Evolutionary conservation across 2,329 filamentous ascomycete genomes (phyloP), one percentile per base, ranked within the genome.

Genomic region (Thelonectria olida): DNA sequence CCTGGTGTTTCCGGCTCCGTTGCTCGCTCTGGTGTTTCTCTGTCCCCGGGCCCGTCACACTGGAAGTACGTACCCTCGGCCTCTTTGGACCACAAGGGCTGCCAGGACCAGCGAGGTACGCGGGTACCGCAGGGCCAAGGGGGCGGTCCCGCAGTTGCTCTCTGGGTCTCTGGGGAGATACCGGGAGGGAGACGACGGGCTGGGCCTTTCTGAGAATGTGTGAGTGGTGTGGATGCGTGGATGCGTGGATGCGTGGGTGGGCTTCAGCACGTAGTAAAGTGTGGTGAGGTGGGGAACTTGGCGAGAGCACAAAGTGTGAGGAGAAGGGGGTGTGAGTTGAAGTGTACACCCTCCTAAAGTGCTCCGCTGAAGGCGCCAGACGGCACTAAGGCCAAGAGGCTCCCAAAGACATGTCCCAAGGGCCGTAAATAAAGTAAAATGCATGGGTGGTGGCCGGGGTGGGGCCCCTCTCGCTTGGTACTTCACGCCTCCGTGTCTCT

Each of bases 401-500:
- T 47, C 53, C n/a, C 41, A 48, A 27, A 44, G 51, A 38, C 57
- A 42, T 36, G 63, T 50, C 45, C 48, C 61, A 31, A 59, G 57
- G 54, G 63, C 55, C 65, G 65, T 66, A 64, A 64, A 66, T 64
- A 63, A 62, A 66, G 63, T 66, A 66, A 65, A 65, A 62, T 61
- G 62, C 65, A 67, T 66, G 70, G 66, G 62, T 69, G 62, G 62
- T 61, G n/a, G n/a, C 65, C 60, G 67, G 67, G 66, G 66, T 72
- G 67, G 44, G 67, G 66, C 66, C 67, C 62, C 65, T 66, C 69
- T 68, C 61, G 67, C 67, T 64, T 66, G 50, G 27, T 36, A 34
- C 48, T 15, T 34, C 67, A 74, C 73, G 49, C 71, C 68, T 50
- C 67, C 67, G 74, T 76, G 68, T 12, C 9, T 42, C 19, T 76